A percentile compares a stretch with the other conserved stretches of the same genome.
Conservation (phyloP, 768 basidiomycete genomes). For the Termitomyces sp. region DNA sequence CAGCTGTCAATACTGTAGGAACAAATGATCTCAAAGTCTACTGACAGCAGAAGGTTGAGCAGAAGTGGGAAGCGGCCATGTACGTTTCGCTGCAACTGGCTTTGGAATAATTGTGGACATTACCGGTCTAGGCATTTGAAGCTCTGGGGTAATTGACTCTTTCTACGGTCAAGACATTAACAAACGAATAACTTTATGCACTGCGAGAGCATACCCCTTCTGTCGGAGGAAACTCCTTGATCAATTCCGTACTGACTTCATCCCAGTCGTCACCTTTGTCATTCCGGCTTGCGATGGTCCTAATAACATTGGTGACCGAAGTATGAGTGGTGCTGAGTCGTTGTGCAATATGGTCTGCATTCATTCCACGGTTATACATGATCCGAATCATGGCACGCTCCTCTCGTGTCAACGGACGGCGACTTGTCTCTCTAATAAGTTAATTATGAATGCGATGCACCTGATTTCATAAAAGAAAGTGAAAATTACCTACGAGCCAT, state of each 20-base stretch:
- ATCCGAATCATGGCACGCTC: conserved; percentile 1
- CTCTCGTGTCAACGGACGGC: background rate
- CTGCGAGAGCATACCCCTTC: background rate
- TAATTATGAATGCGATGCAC: background rate
- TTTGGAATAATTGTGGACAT: background rate
- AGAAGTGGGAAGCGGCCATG: conserved; percentile 6
- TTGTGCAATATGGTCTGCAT: background rate
- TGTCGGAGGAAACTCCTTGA: background rate
- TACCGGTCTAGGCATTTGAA: background rate
- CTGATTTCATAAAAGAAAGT: too few species aligned
- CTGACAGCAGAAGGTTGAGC: background rate
- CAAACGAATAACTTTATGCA: background rate
- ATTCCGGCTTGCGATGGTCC: background rate
- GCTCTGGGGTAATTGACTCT: background rate
- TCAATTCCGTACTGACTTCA: background rate
- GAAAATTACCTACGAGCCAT: background rate
- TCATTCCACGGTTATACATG: conserved; percentile 1
- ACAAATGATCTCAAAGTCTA: background rate
- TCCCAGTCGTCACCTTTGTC: background rate
- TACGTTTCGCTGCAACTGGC: background rate
- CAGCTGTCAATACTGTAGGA: background rate
- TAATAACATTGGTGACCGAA: background rate
- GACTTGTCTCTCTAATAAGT: background rate
- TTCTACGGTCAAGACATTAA: background rate
- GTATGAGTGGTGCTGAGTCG: background rate